phyloP scores from a whole-genome alignment of 1,284 basidiomycete species.

The Pisolithus thermaeus region DNA sequence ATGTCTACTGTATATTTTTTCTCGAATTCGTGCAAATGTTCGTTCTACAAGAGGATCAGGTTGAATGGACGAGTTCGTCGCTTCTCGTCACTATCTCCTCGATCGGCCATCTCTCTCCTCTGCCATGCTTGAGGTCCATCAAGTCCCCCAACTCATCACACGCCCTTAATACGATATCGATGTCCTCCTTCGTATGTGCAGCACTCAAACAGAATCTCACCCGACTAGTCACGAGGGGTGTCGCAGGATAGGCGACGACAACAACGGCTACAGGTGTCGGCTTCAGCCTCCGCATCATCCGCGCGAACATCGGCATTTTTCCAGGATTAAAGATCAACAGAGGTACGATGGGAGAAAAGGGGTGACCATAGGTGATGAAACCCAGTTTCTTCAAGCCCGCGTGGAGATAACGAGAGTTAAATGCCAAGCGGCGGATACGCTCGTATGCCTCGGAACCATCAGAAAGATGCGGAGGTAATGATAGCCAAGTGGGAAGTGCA shows the following conservation, averaged over 20 bases:
- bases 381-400: conserved; percentile 87
- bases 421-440: conserved; percentile 84
- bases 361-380: conserved; percentile 94
- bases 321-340: conserved; percentile 91
- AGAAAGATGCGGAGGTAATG: conserved; percentile 60
- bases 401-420: conserved; percentile 93
- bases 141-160: conserved; percentile 91
- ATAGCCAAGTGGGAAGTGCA: conserved; percentile 65
- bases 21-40: too few species aligned
- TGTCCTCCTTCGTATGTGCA: conserved; percentile 94
- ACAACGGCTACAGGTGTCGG: conserved; percentile 85
- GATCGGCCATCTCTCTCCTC: conserved; percentile 74
- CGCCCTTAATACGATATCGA: conserved; percentile 82
- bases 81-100: conserved; percentile 75
- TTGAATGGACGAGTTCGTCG: conserved; percentile 63
- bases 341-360: conserved; percentile 91
- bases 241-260: conserved; percentile 90
- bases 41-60: conserved; percentile 11
- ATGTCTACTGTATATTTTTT: too few species aligned
- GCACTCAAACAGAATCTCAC: conserved; percentile 95
- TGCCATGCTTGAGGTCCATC: conserved; percentile 80
- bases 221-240: conserved; percentile 84
- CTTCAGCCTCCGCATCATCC: conserved; percentile 84
- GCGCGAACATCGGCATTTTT: conserved; percentile 86
- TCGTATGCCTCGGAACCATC: conserved; percentile 82